Percentiles rank a stretch among this genome's conserved stretches.
Evolutionary conservation across 345 rosid species (phyloP).

Genomic region (Excoecaria cochinchinensis): DNA sequence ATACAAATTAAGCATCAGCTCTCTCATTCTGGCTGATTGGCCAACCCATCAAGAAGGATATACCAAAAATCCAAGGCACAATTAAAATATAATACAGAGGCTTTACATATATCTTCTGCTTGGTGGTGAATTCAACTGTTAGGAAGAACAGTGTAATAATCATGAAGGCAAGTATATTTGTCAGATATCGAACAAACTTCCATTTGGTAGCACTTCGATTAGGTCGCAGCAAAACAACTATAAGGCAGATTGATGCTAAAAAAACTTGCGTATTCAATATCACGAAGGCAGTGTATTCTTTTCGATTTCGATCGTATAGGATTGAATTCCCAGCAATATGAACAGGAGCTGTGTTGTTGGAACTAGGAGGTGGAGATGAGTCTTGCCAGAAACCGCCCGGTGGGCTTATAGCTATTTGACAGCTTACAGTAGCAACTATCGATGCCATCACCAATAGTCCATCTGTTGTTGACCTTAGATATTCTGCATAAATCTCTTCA

Average conservation of each 20-base stretch:
- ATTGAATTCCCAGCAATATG: neutral
- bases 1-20: no score
- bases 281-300: neutral
- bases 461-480: neutral
- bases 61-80: neutral
- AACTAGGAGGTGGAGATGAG: neutral
- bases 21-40: neutral
- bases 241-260: neutral
- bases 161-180: neutral
- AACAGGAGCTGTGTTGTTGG: neutral
- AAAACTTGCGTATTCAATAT: neutral
- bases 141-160: neutral
- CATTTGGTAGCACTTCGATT: neutral
- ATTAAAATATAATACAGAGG: neutral
- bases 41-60: neutral
- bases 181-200: neutral
- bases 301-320: neutral
- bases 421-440: slow-evolving; percentile 4
- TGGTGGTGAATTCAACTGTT: neutral
- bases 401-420: neutral
- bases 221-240: neutral
- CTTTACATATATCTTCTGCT: neutral
- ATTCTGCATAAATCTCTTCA: neutral
- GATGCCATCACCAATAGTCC: slow-evolving; percentile 2
- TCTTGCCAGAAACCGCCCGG: slow-evolving; percentile 4